Conservation (phyloP, 2,329 filamentous ascomycete species). For the Penicillium psychrosexuale region DNA sequence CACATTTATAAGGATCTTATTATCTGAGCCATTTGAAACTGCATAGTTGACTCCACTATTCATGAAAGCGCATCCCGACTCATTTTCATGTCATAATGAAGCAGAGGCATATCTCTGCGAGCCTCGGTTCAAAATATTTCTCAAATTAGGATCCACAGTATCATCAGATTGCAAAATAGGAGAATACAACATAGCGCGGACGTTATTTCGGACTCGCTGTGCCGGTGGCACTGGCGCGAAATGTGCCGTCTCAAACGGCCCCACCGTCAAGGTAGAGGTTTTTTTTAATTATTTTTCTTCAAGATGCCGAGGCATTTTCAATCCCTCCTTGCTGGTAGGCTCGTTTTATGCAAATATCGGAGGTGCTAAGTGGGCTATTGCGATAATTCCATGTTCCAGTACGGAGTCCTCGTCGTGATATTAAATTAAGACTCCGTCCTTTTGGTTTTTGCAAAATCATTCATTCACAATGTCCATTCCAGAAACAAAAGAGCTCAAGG, state of each 20-base stretch:
- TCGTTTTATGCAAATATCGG: background rate
- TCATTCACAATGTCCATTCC: slow-evolving; percentile 8
- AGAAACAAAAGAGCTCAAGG: slow-evolving; percentile 14
- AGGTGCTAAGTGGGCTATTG: background rate
- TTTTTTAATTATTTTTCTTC: background rate
- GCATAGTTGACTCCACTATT: slow-evolving; percentile 1
- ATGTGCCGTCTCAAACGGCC: background rate
- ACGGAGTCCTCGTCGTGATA: background rate
- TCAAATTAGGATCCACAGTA: slow-evolving; percentile 1
- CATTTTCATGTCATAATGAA: background rate
- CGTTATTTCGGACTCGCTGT: background rate
- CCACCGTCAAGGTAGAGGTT: background rate
- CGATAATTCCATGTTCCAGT: background rate
- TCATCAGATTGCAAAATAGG: background rate
- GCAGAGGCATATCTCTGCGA: background rate
- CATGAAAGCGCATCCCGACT: background rate
- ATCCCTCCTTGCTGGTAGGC: background rate
- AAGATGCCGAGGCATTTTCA: background rate
- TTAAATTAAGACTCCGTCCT: background rate
- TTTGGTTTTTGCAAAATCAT: background rate
- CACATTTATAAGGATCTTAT: slow-evolving; percentile 11
- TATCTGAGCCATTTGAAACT: slow-evolving; percentile 4
- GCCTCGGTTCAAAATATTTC: slow-evolving; percentile 14
- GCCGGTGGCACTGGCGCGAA: background rate
- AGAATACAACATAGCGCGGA: too few species aligned